These are phyloP conservation scores for Brassica rapa DNA, from an alignment of 345 rosid genomes.

Conservation along the genomic window DNA sequence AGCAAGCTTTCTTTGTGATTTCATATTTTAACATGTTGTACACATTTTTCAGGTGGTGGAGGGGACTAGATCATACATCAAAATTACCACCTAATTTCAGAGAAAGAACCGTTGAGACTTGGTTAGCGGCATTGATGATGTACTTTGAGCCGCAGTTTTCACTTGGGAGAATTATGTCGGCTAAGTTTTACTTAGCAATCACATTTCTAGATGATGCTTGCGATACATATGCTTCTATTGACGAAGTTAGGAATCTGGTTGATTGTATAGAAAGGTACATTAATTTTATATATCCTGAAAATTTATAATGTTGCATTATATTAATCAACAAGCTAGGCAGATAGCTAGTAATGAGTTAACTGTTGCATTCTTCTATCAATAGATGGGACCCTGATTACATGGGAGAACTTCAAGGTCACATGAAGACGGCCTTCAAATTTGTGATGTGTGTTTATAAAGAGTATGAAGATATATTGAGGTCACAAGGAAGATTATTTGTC, in stretches of 20 bases:
- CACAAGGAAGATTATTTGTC: neutral
- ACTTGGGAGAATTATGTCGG: conserved; percentile 22
- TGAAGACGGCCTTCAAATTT: conserved; percentile 16
- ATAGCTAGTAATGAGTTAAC: neutral
- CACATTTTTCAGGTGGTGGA: conserved; percentile 19
- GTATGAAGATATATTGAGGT: conserved; percentile 15
- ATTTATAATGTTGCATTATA: neutral
- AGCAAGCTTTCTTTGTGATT: neutral
- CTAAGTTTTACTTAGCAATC: neutral
- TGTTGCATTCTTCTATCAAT: neutral
- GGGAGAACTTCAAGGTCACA: conserved; percentile 16
- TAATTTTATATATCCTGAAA: neutral
- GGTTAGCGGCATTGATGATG: neutral
- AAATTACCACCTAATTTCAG: neutral
- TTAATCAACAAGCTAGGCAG: neutral
- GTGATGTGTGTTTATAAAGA: conserved; percentile 19
- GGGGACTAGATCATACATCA: neutral
- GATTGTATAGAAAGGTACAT: conserved; percentile 18
- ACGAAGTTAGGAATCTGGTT: neutral
- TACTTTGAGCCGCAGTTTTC: conserved; percentile 19
- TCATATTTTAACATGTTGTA: neutral
- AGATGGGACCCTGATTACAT: conserved; percentile 27
- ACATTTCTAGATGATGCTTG: conserved; percentile 14
- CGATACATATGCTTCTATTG: conserved; percentile 8
- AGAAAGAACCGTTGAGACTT: conserved; percentile 12